Conservation (phyloP, 495 filamentous ascomycete species). For the Apodospora peruviana region DNA sequence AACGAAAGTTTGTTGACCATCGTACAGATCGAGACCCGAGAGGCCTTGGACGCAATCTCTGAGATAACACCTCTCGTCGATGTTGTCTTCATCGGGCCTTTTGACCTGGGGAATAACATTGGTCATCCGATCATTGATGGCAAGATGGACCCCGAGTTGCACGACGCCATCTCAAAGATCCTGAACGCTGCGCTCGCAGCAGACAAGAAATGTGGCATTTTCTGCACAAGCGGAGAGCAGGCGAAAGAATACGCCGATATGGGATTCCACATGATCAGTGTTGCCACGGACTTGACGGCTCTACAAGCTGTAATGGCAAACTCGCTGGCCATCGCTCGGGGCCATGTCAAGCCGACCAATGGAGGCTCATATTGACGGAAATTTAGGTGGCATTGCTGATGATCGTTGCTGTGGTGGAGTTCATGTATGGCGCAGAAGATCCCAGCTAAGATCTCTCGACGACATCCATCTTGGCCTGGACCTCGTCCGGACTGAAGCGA, state of each 20-base stretch:
- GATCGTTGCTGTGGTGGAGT: neutral
- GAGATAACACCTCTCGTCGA: conserved; percentile 71
- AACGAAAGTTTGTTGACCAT: conserved; percentile 67
- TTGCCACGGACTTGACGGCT: conserved; percentile 54
- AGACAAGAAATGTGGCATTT: conserved; percentile 75
- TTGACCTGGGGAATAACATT: conserved; percentile 70
- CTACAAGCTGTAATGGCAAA: conserved; percentile 41
- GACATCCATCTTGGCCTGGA: conserved; percentile 64
- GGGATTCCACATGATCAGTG: conserved; percentile 75
- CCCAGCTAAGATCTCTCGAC: conserved; percentile 40
- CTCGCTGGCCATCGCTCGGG: conserved; percentile 42
- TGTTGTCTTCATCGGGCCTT: conserved; percentile 74
- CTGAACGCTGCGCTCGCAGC: conserved; percentile 55
- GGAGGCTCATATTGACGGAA: conserved; percentile 25
- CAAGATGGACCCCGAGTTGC: conserved; percentile 57
- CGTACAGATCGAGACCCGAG: conserved; percentile 77
- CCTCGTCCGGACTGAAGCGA: conserved; percentile 64
- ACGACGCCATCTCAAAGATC: conserved; percentile 61
- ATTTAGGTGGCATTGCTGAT: neutral
- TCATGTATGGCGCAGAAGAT: neutral
- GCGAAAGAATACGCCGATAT: conserved; percentile 56
- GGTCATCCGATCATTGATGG: conserved; percentile 61
- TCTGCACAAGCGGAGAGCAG: conserved; percentile 62
- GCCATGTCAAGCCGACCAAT: conserved; percentile 25
- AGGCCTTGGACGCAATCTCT: conserved; percentile 63